Evolutionary conservation across 208 protist species (phyloP).

Genomic region (Angomonas deanei): DNA sequence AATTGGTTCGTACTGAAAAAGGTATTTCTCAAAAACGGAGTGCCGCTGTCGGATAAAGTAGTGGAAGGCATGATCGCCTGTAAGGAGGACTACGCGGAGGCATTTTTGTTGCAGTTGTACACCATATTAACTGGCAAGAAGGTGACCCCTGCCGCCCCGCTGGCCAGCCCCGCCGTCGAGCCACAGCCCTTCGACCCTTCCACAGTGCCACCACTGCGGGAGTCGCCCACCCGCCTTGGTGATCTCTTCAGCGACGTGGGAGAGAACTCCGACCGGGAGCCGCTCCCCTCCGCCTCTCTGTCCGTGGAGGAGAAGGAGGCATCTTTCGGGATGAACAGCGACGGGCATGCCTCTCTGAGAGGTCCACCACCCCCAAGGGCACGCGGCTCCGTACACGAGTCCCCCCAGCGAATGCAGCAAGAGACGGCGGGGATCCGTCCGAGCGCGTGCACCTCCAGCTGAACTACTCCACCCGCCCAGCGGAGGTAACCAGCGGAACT

Average conservation of each 20-base stretch:
- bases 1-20: constrained; percentile 87
- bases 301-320: no score
- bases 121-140: constrained; percentile 62
- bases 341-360: no score
- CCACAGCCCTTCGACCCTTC: constrained; percentile 1
- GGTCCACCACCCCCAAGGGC: background rate
- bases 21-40: constrained; percentile 46
- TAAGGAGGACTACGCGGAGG: constrained; percentile 61
- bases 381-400: background rate
- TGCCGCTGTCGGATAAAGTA: constrained; percentile 62
- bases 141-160: constrained; percentile 39
- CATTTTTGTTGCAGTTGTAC: constrained; percentile 76
- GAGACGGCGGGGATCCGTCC: background rate
- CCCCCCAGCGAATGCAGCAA: background rate
- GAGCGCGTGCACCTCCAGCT: background rate
- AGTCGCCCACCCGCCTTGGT: background rate
- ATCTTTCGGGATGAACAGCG: no score
- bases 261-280: background rate
- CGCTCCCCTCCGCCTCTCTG: background rate
- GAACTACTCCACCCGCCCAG: background rate
- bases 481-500: background rate
- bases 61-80: constrained; percentile 77
- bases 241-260: background rate
- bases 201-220: background rate
- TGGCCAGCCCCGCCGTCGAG: constrained; percentile 17